Conservation (phyloP, 495 filamentous ascomycete genomes). For the Xylaria palmicola region DNA sequence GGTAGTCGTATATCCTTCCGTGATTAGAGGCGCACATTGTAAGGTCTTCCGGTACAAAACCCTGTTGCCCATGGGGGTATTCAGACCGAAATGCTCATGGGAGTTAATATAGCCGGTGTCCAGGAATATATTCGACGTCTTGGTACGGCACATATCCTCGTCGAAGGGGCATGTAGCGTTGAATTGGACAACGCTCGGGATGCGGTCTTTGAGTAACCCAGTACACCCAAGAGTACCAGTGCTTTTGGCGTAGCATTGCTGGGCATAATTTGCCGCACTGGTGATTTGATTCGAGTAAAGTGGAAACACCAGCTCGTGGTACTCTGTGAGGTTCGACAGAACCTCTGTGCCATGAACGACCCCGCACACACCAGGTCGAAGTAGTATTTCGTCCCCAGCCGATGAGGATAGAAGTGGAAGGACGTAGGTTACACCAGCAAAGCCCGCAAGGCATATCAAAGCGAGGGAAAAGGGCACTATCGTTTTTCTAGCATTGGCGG, state of each 20-base stretch:
- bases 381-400: neutral
- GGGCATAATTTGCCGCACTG: neutral
- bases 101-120: neutral
- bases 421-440: neutral
- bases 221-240: neutral
- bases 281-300: neutral
- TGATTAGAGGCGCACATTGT: neutral
- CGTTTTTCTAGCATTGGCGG: neutral
- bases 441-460: too few relatives aligned
- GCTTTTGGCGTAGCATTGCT: neutral
- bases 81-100: neutral
- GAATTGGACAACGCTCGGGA: neutral
- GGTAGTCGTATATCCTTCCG: neutral
- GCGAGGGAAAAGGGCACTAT: neutral
- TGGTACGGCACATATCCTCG: neutral
- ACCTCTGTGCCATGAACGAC: neutral
- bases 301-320: neutral
- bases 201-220: neutral
- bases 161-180: neutral
- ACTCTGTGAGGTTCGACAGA: neutral
- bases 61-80: neutral
- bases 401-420: too few relatives aligned
- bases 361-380: neutral
- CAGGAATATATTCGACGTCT: neutral
- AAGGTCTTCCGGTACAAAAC: neutral